These are phyloP conservation scores for Epichloe sibirici DNA, from an alignment of 2,329 filamentous ascomycete species.

Conservation along the genomic window DNA sequence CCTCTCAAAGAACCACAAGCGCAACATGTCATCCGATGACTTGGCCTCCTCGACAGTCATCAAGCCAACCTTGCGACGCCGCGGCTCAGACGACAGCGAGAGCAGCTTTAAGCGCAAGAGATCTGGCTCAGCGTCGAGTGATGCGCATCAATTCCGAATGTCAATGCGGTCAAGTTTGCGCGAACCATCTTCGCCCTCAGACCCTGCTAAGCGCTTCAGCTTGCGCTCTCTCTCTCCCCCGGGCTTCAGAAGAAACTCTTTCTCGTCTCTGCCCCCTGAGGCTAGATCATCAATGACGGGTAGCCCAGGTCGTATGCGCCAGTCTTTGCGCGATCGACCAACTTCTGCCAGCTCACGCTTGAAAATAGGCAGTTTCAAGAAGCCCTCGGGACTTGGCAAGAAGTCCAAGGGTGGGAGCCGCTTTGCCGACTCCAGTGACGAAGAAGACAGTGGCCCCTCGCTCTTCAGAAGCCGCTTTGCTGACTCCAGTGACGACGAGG, in stretches of 20 bases:
- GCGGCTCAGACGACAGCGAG: constrained; percentile 54
- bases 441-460: constrained; percentile 27
- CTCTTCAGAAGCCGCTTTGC: constrained; percentile 48
- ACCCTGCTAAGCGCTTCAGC: constrained; percentile 48
- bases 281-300: constrained; percentile 13
- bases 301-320: constrained; percentile 27
- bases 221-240: constrained; percentile 57
- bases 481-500: constrained; percentile 12
- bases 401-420: constrained; percentile 33
- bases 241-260: constrained; percentile 32
- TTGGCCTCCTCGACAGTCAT: constrained; percentile 10
- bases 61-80: constrained; percentile 33
- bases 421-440: constrained; percentile 52
- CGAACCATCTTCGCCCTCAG: constrained; percentile 16
- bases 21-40: constrained; percentile 15
- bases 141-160: constrained; percentile 51
- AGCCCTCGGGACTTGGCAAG: constrained; percentile 26
- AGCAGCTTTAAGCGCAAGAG: constrained; percentile 70
- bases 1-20: constrained; percentile 11
- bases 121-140: constrained; percentile 24
- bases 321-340: constrained; percentile 29
- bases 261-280: constrained; percentile 26
- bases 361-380: constrained; percentile 27
- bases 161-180: constrained; percentile 49
- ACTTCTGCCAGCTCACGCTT: constrained; percentile 26